Base-by-base conservation (phyloP, 2,329 filamentous ascomycete genomes). In the Fusarium zealandicum region DNA sequence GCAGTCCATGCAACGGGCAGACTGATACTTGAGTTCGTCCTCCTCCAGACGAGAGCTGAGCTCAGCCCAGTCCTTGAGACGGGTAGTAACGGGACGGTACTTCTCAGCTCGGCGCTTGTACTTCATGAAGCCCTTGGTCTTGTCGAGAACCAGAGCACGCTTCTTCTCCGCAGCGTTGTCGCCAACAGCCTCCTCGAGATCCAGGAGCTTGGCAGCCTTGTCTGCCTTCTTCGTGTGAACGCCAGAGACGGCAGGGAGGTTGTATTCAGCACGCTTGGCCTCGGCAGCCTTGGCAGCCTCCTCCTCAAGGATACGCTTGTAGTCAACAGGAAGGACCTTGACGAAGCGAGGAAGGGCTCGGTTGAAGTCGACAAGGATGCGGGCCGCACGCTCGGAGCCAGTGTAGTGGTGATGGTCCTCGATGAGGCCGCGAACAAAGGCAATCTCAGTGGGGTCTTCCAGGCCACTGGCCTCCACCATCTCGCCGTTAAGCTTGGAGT, bases 341-440 rank as follows among this genome's bases (percentile, higher is more conserved):
- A 97, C 83, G 69, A 98, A 96, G 65, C 92, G 90, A 52, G 89
- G 89, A 45, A 97, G 84, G 36, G 93, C 93, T 64, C 92, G 88
- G 74, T 88, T 96, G 79, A 97, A 98, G 80, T 98, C 93, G n/a
- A 96, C 83, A 9, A 98, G 81, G 62, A 97, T 91, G 59, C 93
- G 90, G 55, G 93, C 93, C 27, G 93, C 93, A 48, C 96, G 85
- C 80, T 97, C 93, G 12, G 93, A 97, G 55, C 93, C 93, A 53
- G 93, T 98, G 82, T 96, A 97, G 76, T 97, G 93, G 76, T 97
- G 92, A 71, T 98, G 93, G 66, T 98, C 93, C 78, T 98, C 93
- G 50, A 98, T 91, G 64, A 97, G 82, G 59, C 93, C 90, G 64
- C 93, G 91, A 25, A 98, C 82, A 73, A 89, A 97, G 28, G 93